A percentile compares a stretch with the other conserved stretches of the same genome.
phyloP scores from a whole-genome alignment of 345 rosid species.

The Dipteronia dyeriana region DNA sequence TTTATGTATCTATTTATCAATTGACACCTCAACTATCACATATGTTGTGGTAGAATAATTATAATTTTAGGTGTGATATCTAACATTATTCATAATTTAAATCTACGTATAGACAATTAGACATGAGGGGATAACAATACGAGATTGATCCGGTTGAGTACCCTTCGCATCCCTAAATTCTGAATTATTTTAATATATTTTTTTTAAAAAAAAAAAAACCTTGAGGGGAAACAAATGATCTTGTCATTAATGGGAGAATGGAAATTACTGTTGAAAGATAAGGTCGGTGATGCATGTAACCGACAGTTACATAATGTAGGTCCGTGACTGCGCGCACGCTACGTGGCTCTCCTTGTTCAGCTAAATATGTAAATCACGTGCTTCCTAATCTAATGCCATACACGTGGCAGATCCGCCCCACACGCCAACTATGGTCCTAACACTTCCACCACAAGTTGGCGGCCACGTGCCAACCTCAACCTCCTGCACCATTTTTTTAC shows the following conservation, averaged over 20 bases:
- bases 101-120: too few species aligned
- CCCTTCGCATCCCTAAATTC: too few species aligned
- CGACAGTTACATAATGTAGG: not conserved
- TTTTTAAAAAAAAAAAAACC: too few species aligned
- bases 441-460: conserved; percentile 4
- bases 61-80: too few species aligned
- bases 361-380: conserved; percentile 18
- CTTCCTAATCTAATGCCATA: not conserved
- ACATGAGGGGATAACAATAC: too few species aligned
- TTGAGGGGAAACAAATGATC: too few species aligned
- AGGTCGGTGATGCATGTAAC: conserved; percentile 15
- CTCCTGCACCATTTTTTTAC: not conserved
- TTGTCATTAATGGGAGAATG: not conserved
- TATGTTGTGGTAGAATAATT: too few species aligned
- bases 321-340: conserved; percentile 19
- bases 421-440: not conserved
- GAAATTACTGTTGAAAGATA: not conserved
- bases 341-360: not conserved
- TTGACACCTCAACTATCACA: too few species aligned
- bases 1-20: too few species aligned
- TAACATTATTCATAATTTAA: too few species aligned
- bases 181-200: too few species aligned
- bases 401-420: conserved; percentile 19
- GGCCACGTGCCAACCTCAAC: conserved; percentile 11
- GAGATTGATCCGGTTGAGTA: too few species aligned